Conservation (phyloP, 75 land plant genomes). For the Chamaecyparis obtusa region DNA sequence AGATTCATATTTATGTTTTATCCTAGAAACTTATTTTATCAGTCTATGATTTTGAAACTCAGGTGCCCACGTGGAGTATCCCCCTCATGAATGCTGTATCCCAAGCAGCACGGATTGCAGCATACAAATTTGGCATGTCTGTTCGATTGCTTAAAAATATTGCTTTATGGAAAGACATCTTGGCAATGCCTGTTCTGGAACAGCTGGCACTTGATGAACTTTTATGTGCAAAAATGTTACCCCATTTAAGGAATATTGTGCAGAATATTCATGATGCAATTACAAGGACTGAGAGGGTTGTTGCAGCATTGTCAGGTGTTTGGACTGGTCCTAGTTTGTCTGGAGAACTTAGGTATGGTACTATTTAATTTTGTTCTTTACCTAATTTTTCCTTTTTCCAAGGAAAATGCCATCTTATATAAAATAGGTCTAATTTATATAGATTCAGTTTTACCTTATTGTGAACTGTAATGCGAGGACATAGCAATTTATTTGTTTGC, state of each 20-base stretch:
- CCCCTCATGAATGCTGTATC: constrained; percentile 70
- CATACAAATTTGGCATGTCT: constrained; percentile 80
- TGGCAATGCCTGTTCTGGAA: constrained; percentile 66
- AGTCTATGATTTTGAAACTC: constrained; percentile 3
- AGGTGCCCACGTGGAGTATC: constrained; percentile 84
- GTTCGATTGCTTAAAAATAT: constrained; percentile 79
- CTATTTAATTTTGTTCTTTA: neutral
- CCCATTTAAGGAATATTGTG: constrained; percentile 63
- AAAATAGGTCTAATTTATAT: neutral
- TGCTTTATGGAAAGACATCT: constrained; percentile 80
- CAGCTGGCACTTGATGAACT: constrained; percentile 84
- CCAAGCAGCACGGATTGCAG: constrained; percentile 67
- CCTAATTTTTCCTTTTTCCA: neutral
- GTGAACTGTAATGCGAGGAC: neutral
- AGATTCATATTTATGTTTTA: constrained; percentile 1
- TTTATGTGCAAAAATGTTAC: constrained; percentile 66
- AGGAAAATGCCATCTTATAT: neutral
- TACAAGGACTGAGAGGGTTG: constrained; percentile 72
- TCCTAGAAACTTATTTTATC: neutral
- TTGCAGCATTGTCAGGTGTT: constrained; percentile 73
- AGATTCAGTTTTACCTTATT: neutral
- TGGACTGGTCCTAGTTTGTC: constrained; percentile 70
- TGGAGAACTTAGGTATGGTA: constrained; percentile 42
- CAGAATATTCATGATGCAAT: constrained; percentile 80
- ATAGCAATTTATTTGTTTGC: neutral